These are phyloP conservation scores for Paralagenidium karlingii DNA, from an alignment of 352 stramenopile species.

Conservation along the genomic window DNA sequence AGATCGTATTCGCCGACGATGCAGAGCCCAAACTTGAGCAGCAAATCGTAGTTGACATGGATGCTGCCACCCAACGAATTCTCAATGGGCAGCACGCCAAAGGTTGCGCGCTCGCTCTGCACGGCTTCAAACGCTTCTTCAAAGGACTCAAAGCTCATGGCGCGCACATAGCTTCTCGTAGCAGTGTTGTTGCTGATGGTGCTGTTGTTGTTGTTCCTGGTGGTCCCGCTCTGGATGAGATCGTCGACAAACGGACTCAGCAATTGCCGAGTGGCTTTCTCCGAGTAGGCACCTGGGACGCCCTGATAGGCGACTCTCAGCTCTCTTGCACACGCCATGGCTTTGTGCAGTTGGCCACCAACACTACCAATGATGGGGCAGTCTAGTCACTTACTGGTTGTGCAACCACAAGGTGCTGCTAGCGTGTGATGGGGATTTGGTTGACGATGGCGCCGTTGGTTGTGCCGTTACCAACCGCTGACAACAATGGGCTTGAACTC, in stretches of 20 bases:
- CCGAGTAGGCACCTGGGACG: conserved; percentile 93
- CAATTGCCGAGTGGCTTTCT: conserved; percentile 93
- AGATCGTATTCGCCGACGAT: conserved; percentile 55
- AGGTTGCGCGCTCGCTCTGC: conserved; percentile 78
- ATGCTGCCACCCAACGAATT: conserved; percentile 91
- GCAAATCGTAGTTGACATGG: conserved; percentile 91
- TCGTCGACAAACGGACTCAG: conserved; percentile 19
- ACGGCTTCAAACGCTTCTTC: conserved; percentile 47
- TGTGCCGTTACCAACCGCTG: too few species aligned
- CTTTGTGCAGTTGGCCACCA: too few species aligned
- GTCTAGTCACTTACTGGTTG: too few species aligned
- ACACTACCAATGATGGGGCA: too few species aligned
- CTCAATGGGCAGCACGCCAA: conserved; percentile 91
- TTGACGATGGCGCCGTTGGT: too few species aligned
- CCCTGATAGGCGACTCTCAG: conserved; percentile 94
- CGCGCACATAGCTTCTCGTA: conserved; percentile 34
- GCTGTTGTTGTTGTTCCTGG: too few species aligned
- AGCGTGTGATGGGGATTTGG: too few species aligned
- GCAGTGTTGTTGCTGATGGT: too few species aligned
- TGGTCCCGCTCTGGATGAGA: too few species aligned
- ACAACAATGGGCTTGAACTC: too few species aligned
- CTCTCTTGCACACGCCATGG: too few species aligned
- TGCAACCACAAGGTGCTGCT: too few species aligned
- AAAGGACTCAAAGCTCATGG: conserved; percentile 29
- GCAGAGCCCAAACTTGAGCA: conserved; percentile 53